Percentiles rank a stretch among this genome's conserved stretches.
These are phyloP conservation scores for Ophiocordyceps camponoti-rufipedis DNA, from an alignment of 2,329 filamentous ascomycete genomes.

Conservation along the genomic window DNA sequence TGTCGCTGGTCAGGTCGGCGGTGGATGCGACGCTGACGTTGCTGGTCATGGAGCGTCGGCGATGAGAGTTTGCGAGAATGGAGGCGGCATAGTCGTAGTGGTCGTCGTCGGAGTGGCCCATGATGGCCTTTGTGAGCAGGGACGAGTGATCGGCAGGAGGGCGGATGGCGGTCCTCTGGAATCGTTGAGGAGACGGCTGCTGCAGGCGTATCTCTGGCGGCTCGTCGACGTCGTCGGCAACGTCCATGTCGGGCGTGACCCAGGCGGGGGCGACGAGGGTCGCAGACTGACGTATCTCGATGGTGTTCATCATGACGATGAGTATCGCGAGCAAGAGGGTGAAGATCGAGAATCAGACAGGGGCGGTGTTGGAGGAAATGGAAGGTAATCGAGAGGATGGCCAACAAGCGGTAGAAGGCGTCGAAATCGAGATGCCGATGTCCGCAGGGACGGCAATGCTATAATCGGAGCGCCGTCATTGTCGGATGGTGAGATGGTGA, in stretches of 20 bases:
- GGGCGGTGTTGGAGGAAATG: not conserved
- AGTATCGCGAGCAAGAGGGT: not conserved
- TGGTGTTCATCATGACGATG: slow-evolving; percentile 10
- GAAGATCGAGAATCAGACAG: no score
- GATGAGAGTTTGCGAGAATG: slow-evolving; percentile 16
- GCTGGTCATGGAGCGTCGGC: slow-evolving; percentile 54
- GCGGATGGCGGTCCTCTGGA: slow-evolving; percentile 29
- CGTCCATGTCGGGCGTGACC: slow-evolving; percentile 29
- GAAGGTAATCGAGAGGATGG: slow-evolving; percentile 1
- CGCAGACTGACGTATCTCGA: slow-evolving; percentile 2
- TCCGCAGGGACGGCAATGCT: slow-evolving; percentile 20
- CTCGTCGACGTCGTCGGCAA: slow-evolving; percentile 68
- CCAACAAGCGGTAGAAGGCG: slow-evolving; percentile 9
- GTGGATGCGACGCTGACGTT: slow-evolving; percentile 68
- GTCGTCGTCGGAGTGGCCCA: slow-evolving; percentile 44
- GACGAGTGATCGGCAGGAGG: slow-evolving; percentile 48
- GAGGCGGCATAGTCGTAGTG: slow-evolving; percentile 18
- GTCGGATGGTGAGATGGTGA: not conserved
- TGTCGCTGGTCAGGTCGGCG: slow-evolving; percentile 87
- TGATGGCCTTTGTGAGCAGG: slow-evolving; percentile 70
- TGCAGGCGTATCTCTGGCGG: slow-evolving; percentile 47
- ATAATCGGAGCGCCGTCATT: slow-evolving; percentile 17
- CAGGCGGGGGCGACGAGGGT: slow-evolving; percentile 12
- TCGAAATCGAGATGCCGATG: slow-evolving; percentile 7
- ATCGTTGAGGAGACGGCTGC: slow-evolving; percentile 12